Percentiles rank a stretch among this genome's conserved stretches.
phyloP scores from a whole-genome alignment of 2,329 filamentous ascomycete genomes.

The Stachybotrys elegans region DNA sequence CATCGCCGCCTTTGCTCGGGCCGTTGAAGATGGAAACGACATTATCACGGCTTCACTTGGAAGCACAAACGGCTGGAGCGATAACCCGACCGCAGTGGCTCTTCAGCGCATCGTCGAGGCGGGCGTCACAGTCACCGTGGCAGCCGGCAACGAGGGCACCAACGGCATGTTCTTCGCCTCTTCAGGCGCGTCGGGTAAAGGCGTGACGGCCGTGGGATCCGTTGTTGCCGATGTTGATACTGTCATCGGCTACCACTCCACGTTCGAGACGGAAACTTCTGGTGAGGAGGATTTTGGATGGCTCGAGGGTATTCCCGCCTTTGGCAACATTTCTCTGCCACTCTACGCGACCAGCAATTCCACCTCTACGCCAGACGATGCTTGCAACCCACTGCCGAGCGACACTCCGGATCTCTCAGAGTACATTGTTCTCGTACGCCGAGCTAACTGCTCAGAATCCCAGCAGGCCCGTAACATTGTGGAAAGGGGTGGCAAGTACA shows the following conservation, averaged over 20 bases:
- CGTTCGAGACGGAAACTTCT: constrained; percentile 17
- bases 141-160: constrained; percentile 22
- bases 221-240: constrained; percentile 4
- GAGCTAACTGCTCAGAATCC: constrained; percentile 37
- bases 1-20: constrained; percentile 50
- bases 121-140: constrained; percentile 8
- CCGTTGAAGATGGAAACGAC: constrained; percentile 49
- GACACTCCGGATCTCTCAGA: constrained; percentile 46
- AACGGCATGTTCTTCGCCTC: constrained; percentile 9
- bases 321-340: constrained; percentile 33
- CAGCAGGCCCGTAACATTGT: not conserved
- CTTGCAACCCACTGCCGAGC: constrained; percentile 43
- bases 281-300: constrained; percentile 29
- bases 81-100: not conserved
- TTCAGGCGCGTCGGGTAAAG: constrained; percentile 7
- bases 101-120: not conserved
- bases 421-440: constrained; percentile 49
- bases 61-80: not conserved
- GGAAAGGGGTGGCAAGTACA: not conserved
- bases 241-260: not conserved
- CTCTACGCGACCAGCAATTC: constrained; percentile 41
- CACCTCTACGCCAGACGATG: constrained; percentile 37
- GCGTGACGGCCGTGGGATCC: constrained; percentile 11
- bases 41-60: constrained; percentile 49
- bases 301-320: constrained; percentile 29